Conservation (phyloP, 768 basidiomycete species). For the Coprinellus micaceus region DNA sequence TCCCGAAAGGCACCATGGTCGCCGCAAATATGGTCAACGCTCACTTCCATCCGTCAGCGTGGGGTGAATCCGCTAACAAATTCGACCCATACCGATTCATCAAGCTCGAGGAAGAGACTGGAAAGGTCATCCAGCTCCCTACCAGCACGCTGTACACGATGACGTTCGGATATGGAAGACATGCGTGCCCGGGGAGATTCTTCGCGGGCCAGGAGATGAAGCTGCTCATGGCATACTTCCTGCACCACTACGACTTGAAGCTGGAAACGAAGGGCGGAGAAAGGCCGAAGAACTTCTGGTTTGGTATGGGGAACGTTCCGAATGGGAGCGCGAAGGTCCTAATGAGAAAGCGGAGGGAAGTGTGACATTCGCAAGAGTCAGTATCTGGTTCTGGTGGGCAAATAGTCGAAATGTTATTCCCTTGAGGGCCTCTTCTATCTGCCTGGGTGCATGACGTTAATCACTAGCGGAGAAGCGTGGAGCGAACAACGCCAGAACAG, state of each 20-base stretch:
- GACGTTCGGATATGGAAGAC: constrained; percentile 34
- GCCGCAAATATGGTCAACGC: constrained; percentile 23
- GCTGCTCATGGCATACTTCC: constrained; percentile 11
- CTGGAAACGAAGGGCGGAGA: constrained; percentile 3
- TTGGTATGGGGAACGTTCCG: constrained; percentile 10
- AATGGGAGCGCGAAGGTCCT: constrained; percentile 10
- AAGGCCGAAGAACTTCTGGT: constrained; percentile 8
- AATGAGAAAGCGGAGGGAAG: constrained; percentile 5
- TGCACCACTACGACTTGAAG: constrained; percentile 13
- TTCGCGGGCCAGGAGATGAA: constrained; percentile 15
- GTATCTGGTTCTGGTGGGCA: too few relatives aligned
- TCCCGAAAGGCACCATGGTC: constrained; percentile 37
- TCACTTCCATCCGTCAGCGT: constrained; percentile 24
- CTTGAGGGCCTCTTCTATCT: too few relatives aligned
- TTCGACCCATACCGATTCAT: constrained; percentile 44
- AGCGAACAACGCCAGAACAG: too few relatives aligned
- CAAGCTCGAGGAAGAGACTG: constrained; percentile 20
- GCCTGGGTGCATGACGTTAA: too few relatives aligned
- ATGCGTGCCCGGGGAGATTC: constrained; percentile 27
- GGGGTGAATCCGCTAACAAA: constrained; percentile 29
- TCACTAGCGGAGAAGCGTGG: too few relatives aligned
- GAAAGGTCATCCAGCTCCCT: constrained; percentile 22
- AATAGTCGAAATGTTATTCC: too few relatives aligned
- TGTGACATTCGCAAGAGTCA: too few relatives aligned
- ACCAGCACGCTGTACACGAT: constrained; percentile 27